Percentiles rank a stretch among this genome's conserved stretches.
These are phyloP conservation scores for Stemphylium beticola DNA, from an alignment of 2,329 filamentous ascomycete genomes.

Conservation along the genomic window DNA sequence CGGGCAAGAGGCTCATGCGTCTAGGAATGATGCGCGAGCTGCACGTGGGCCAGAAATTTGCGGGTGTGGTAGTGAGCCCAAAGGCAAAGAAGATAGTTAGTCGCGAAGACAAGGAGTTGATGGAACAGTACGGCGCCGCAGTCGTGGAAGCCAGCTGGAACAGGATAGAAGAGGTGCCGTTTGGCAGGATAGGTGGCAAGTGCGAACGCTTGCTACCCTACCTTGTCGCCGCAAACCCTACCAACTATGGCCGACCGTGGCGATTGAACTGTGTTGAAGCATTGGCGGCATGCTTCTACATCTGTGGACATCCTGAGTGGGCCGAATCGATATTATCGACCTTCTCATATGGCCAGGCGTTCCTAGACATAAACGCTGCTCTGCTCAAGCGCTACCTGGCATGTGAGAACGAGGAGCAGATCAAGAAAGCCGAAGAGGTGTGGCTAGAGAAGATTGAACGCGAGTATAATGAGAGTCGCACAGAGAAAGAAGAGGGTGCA, in stretches of 20 bases:
- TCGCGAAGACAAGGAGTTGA: slow-evolving; percentile 78
- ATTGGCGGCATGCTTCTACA: slow-evolving; percentile 87
- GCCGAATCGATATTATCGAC: slow-evolving; percentile 80
- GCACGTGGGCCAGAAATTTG: slow-evolving; percentile 87
- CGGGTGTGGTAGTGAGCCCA: slow-evolving; percentile 91
- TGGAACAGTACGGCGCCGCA: slow-evolving; percentile 89
- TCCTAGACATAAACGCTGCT: slow-evolving; percentile 87
- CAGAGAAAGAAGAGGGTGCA: slow-evolving; percentile 62
- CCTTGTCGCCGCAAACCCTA: slow-evolving; percentile 92
- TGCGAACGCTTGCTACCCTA: slow-evolving; percentile 87
- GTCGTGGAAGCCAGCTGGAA: slow-evolving; percentile 99
- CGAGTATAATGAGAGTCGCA: slow-evolving; percentile 83
- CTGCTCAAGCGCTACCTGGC: slow-evolving; percentile 84
- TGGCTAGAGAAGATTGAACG: slow-evolving; percentile 91
- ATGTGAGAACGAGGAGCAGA: slow-evolving; percentile 77
- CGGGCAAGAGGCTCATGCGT: slow-evolving; percentile 91
- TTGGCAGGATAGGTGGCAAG: slow-evolving; percentile 88
- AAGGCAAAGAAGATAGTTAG: slow-evolving; percentile 88
- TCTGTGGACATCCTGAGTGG: slow-evolving; percentile 92
- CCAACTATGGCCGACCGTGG: slow-evolving; percentile 97
- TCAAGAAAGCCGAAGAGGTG: slow-evolving; percentile 83
- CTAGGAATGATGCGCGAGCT: slow-evolving; percentile 93
- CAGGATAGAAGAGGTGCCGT: slow-evolving; percentile 87
- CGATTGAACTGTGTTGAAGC: slow-evolving; percentile 95
- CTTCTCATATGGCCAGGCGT: slow-evolving; percentile 87